Evolutionary conservation across 2,329 filamentous ascomycete genomes (phyloP).

Genomic region (Sphaerulina vaccinii): DNA sequence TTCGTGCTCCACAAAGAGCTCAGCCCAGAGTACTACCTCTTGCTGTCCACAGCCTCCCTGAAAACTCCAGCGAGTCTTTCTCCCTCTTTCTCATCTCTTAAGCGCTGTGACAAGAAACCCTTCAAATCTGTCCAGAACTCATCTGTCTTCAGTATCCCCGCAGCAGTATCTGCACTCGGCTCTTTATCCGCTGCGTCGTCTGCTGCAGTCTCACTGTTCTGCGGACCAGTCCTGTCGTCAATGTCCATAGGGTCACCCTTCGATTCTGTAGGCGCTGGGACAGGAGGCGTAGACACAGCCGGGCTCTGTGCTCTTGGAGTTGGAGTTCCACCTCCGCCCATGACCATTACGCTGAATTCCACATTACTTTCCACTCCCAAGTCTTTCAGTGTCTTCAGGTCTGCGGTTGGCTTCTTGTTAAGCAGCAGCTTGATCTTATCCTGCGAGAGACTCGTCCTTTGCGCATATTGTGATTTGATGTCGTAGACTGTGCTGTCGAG

Average conservation of each 20-base stretch:
- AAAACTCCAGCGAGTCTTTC: slow-evolving; percentile 67
- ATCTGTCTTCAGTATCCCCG: slow-evolving; percentile 63
- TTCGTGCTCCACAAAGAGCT: neutral
- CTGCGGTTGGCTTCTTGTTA: slow-evolving; percentile 76
- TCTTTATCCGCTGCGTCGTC: slow-evolving; percentile 51
- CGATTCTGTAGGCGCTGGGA: slow-evolving; percentile 35
- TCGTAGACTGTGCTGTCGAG: slow-evolving; percentile 73
- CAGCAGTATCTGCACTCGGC: slow-evolving; percentile 46
- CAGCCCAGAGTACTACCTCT: slow-evolving; percentile 6
- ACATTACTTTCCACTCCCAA: slow-evolving; percentile 53
- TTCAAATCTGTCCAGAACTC: slow-evolving; percentile 86
- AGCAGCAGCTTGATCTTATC: slow-evolving; percentile 83
- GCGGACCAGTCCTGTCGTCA: slow-evolving; percentile 32
- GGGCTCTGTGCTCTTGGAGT: slow-evolving; percentile 41
- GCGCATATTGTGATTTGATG: slow-evolving; percentile 68
- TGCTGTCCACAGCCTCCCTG: slow-evolving; percentile 17
- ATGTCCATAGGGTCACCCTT: slow-evolving; percentile 33
- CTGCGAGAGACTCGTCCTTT: slow-evolving; percentile 61
- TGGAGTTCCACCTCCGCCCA: slow-evolving; percentile 57
- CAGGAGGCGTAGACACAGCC: slow-evolving; percentile 38
- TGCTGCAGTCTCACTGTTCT: slow-evolving; percentile 35
- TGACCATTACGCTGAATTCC: slow-evolving; percentile 85
- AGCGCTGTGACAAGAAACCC: slow-evolving; percentile 73
- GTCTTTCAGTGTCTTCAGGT: slow-evolving; percentile 36
- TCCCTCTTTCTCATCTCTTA: slow-evolving; percentile 68